These are phyloP conservation scores for Heracleum sosnowskyi DNA, from an alignment of 129 eudicot species.

Conservation along the genomic window DNA sequence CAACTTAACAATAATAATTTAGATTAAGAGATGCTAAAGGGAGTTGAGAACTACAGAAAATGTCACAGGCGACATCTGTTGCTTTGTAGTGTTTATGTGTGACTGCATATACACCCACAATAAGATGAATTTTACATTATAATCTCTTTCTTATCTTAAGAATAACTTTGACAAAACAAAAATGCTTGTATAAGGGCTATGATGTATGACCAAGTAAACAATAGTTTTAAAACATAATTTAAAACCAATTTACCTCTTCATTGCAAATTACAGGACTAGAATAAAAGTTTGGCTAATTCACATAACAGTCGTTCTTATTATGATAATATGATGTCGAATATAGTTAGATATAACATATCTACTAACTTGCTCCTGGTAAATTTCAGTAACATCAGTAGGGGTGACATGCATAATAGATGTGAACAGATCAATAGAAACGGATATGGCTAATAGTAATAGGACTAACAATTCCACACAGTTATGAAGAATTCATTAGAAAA, in stretches of 20 bases:
- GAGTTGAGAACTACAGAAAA: neutral
- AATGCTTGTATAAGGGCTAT: neutral
- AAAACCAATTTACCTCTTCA: neutral
- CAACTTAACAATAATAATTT: neutral
- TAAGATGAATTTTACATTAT: neutral
- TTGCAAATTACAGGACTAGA: neutral
- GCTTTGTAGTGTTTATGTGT: neutral
- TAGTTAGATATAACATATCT: neutral
- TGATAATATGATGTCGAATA: neutral
- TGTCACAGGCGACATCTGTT: neutral
- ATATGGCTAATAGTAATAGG: neutral
- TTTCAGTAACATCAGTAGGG: neutral
- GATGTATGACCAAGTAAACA: neutral
- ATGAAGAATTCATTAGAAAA: neutral
- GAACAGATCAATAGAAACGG: neutral
- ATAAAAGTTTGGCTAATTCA: neutral
- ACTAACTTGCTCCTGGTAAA: neutral
- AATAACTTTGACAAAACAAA: neutral
- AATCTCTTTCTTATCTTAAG: neutral
- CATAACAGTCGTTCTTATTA: neutral
- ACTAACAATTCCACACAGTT: neutral
- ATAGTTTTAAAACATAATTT: neutral
- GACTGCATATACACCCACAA: neutral
- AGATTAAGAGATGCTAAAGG: neutral
- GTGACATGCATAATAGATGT: neutral